Evolutionary conservation across 257 asterid genomes (phyloP).

Genomic region (Nicotiana undulata): DNA sequence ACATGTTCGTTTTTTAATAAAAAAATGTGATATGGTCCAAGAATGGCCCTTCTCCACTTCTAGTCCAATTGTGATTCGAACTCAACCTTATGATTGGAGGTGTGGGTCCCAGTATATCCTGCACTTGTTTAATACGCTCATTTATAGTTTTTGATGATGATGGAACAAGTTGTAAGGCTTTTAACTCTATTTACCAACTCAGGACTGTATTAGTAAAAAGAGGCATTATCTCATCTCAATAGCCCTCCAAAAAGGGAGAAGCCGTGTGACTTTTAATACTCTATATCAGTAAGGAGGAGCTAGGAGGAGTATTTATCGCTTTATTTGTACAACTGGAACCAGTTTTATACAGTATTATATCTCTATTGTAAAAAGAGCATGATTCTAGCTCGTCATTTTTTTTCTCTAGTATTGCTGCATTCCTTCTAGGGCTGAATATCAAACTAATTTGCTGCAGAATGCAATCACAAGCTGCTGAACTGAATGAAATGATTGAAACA

Average conservation of each 20-base stretch:
- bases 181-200: background rate
- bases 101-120: background rate
- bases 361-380: background rate
- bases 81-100: background rate
- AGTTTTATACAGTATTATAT: background rate
- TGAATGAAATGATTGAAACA: constrained; percentile 64
- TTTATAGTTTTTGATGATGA: background rate
- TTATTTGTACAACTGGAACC: background rate
- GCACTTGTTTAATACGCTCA: background rate
- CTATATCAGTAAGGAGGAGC: background rate
- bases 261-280: background rate
- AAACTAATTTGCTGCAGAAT: constrained; percentile 34
- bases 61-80: background rate
- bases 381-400: background rate
- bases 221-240: background rate
- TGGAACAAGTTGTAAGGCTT: background rate
- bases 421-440: constrained; percentile 8
- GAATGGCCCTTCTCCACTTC: background rate
- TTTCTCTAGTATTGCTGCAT: background rate
- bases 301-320: background rate
- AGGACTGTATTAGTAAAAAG: background rate
- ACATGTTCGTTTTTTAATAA: background rate
- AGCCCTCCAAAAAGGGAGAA: background rate
- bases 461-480: constrained; percentile 67
- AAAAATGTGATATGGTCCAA: background rate